Evolutionary conservation across 441 rosid species (phyloP).

Genomic region (Gossypium aridum): DNA sequence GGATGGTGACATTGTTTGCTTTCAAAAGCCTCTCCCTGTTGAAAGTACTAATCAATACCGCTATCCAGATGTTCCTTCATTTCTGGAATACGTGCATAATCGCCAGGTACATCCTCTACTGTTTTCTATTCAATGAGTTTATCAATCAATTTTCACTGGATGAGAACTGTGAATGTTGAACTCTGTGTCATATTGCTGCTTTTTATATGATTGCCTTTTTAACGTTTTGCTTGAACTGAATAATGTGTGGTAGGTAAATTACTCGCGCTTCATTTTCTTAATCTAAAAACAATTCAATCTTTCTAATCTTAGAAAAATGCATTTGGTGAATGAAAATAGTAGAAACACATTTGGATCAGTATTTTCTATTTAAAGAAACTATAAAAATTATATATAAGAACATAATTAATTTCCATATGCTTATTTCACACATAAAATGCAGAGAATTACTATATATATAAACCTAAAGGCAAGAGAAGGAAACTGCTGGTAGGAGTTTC

Average conservation of each 20-base stretch:
- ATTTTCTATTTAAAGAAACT: neutral
- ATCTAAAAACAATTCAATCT: neutral
- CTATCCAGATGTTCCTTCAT: slow-evolving; percentile 47
- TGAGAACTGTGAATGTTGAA: neutral
- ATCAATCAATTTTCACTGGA: slow-evolving; percentile 1
- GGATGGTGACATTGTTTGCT: slow-evolving; percentile 48
- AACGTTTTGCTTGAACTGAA: neutral
- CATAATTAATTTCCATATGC: neutral
- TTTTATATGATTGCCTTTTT: neutral
- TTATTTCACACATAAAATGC: neutral
- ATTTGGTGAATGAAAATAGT: neutral
- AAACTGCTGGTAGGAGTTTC: neutral
- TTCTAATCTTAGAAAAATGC: neutral
- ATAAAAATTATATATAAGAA: neutral
- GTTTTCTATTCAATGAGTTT: neutral
- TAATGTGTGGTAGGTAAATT: neutral
- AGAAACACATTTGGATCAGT: neutral
- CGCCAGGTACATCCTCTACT: slow-evolving; percentile 29
- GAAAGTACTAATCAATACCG: slow-evolving; percentile 25
- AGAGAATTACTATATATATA: neutral
- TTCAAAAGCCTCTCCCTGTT: slow-evolving; percentile 30
- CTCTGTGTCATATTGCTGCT: neutral
- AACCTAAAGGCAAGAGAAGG: neutral
- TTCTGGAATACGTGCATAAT: slow-evolving; percentile 48
- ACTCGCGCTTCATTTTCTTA: neutral